Base-by-base conservation (phyloP, 352 stramenopile genomes). In the Globisporangium sylvaticum region DNA sequence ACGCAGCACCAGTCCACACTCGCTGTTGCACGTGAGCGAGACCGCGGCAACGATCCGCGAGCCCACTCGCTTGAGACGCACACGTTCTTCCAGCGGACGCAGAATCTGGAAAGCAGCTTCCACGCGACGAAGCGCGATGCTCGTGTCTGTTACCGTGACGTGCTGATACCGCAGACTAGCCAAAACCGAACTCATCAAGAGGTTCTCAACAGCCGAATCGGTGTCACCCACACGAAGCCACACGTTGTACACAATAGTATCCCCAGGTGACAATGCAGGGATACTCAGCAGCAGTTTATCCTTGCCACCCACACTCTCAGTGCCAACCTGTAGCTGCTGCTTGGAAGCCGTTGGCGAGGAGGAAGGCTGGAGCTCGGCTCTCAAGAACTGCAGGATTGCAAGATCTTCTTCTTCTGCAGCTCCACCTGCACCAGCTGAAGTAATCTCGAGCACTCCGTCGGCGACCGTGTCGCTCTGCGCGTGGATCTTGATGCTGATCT, bases 381-480 rank as follows among this genome's bases (percentile, higher is more conserved):
- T 32, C 7, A 55, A 57, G 6, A 78, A 32, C 27, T 70, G 68
- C 7, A 66, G 31, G 4, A 64, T 58, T 10, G 34, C 65, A 12
- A 64, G 46, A 2, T 42, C 54, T 22, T 44, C 54, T 32, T 59
- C 27, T 9, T 59, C 54, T 42, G 18, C n/a, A 44, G 2, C 37
- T 20, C 37, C 14, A 7, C 12, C 3, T 34, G 20, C 62, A 25
- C 27, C 63, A 57, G 32, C 60, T 72, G 4, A 77, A 70, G 75
- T 65, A 32, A 94, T 42, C 59, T 90, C 76, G 14, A 92, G 67
- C 24, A 77, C 68, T 22, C 86, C 83, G 42, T 86, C 66, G 0
- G 59, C 27, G 4, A 92, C 67, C 4, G 52, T 69, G 55, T 92
- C 83, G 22, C 83, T 66, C 4, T 87, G 72, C 1, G 79, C 71